phyloP scores from a whole-genome alignment of 192 early-diverging fungal species.

The Backusella macrospora region DNA sequence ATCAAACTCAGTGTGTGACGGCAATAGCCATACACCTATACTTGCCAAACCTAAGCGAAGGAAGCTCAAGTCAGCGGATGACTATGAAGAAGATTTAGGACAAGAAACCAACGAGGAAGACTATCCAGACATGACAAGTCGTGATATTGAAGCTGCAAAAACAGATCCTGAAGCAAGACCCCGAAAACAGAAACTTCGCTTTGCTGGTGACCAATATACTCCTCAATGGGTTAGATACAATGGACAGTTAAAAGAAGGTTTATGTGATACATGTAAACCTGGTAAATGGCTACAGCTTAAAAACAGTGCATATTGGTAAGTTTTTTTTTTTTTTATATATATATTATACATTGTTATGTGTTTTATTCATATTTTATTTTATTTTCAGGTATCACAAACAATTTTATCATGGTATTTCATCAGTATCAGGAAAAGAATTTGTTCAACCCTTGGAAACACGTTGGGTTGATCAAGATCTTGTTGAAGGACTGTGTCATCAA shows the following conservation, averaged over 20 bases:
- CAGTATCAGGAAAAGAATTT: conserved; percentile 78
- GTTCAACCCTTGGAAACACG: conserved; percentile 72
- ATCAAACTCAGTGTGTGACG: background rate
- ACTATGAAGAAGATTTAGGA: conserved; percentile 22
- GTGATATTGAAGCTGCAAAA: conserved; percentile 48
- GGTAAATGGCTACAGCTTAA: conserved; percentile 89
- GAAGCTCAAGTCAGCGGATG: conserved; percentile 17
- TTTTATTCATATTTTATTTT: background rate
- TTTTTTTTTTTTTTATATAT: conserved; percentile 10
- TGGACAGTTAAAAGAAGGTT: conserved; percentile 78
- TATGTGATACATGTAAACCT: conserved; percentile 80
- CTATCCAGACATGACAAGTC: conserved; percentile 35
- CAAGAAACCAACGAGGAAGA: conserved; percentile 26
- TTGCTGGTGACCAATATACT: conserved; percentile 76
- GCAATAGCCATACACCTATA: background rate
- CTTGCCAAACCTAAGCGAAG: conserved; percentile 25
- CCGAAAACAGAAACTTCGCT: conserved; percentile 73
- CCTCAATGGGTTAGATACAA: conserved; percentile 81
- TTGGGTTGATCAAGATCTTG: conserved; percentile 64
- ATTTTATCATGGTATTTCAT: conserved; percentile 86
- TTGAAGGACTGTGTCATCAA: conserved; percentile 84
- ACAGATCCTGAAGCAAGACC: conserved; percentile 58
- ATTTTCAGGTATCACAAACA: conserved; percentile 79
- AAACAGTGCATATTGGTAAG: conserved; percentile 84
- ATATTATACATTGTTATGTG: background rate